Evolutionary conservation across 129 eudicot genomes (phyloP).

Genomic region (Flaveria sonorensis): DNA sequence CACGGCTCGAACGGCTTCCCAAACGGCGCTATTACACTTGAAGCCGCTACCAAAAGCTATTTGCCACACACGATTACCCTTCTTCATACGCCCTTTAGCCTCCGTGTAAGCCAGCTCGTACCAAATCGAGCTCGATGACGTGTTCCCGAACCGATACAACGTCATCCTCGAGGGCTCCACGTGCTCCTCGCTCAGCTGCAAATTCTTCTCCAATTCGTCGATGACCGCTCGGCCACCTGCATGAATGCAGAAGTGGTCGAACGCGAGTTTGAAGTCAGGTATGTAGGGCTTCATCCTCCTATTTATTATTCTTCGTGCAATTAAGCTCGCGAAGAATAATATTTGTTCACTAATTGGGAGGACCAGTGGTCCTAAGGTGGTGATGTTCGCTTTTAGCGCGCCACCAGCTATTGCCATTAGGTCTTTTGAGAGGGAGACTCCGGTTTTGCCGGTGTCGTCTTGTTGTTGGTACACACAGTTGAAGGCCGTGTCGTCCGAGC

Average conservation of each 20-base stretch:
- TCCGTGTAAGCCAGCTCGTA: slow-evolving; percentile 50
- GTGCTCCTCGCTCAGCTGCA: slow-evolving; percentile 36
- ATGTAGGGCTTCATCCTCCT: slow-evolving; percentile 46
- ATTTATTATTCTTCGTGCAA: slow-evolving; percentile 28
- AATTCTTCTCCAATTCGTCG: slow-evolving; percentile 54
- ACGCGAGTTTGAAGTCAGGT: slow-evolving; percentile 60
- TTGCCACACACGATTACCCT: slow-evolving; percentile 59
- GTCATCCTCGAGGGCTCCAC: slow-evolving; percentile 67
- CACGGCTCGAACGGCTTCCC: slow-evolving; percentile 50
- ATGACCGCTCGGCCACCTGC: slow-evolving; percentile 65
- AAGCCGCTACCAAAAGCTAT: slow-evolving; percentile 63
- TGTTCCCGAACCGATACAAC: slow-evolving; percentile 56
- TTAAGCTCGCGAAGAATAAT: slow-evolving; percentile 31
- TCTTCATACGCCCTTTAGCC: slow-evolving; percentile 54
- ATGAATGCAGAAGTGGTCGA: slow-evolving; percentile 59
- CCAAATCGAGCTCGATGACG: slow-evolving; percentile 62
- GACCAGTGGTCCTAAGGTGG: slow-evolving; percentile 49
- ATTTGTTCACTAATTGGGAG: slow-evolving; percentile 55
- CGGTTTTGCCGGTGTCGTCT: slow-evolving; percentile 33
- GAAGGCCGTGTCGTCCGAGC: slow-evolving; percentile 40
- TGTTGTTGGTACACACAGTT: slow-evolving; percentile 46
- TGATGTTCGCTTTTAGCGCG: slow-evolving; percentile 50
- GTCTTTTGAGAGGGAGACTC: slow-evolving; percentile 50
- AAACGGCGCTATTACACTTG: slow-evolving; percentile 64
- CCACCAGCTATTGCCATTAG: slow-evolving; percentile 49